phyloP scores from a whole-genome alignment of 2,329 filamentous ascomycete species.

The Fusarium subtropicale region DNA sequence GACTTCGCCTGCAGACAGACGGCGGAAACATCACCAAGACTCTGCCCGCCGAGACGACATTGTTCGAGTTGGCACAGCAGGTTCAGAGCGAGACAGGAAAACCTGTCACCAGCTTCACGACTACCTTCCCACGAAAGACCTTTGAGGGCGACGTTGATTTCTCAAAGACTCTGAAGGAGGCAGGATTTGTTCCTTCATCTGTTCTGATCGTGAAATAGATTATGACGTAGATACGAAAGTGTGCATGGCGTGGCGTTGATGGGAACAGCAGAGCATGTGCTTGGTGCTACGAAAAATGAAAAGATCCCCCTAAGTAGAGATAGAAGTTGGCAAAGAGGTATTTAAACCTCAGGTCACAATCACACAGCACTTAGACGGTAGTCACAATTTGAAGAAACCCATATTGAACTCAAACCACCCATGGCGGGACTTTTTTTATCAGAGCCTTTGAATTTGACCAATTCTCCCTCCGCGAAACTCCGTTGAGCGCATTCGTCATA shows the following conservation, averaged over 20 bases:
- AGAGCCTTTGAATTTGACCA: constrained; percentile 55
- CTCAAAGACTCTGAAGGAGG: constrained; percentile 91
- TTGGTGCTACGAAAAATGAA: constrained; percentile 13
- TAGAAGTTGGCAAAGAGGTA: constrained; percentile 11
- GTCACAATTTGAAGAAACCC: constrained; percentile 29
- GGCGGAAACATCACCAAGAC: constrained; percentile 85
- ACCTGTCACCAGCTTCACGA: constrained; percentile 80
- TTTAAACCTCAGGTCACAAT: not conserved
- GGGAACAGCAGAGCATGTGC: not conserved
- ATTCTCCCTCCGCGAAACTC: constrained; percentile 55
- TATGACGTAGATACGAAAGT: constrained; percentile 3
- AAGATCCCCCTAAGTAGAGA: constrained; percentile 28
- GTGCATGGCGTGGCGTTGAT: constrained; percentile 43
- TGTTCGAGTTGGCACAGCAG: constrained; percentile 89
- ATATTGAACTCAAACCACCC: constrained; percentile 48
- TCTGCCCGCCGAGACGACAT: constrained; percentile 86
- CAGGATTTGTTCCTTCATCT: constrained; percentile 90
- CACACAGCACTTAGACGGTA: constrained; percentile 8
- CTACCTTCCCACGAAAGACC: constrained; percentile 87
- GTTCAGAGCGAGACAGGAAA: constrained; percentile 77
- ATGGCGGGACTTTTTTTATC: constrained; percentile 53
- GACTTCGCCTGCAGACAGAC: constrained; percentile 82
- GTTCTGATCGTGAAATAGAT: constrained; percentile 78
- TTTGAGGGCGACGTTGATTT: constrained; percentile 79
- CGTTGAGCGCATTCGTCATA: constrained; percentile 59